These are phyloP conservation scores for Sarocladiaceae sp. DNA, from an alignment of 2,329 filamentous ascomycete species.

Conservation along the genomic window DNA sequence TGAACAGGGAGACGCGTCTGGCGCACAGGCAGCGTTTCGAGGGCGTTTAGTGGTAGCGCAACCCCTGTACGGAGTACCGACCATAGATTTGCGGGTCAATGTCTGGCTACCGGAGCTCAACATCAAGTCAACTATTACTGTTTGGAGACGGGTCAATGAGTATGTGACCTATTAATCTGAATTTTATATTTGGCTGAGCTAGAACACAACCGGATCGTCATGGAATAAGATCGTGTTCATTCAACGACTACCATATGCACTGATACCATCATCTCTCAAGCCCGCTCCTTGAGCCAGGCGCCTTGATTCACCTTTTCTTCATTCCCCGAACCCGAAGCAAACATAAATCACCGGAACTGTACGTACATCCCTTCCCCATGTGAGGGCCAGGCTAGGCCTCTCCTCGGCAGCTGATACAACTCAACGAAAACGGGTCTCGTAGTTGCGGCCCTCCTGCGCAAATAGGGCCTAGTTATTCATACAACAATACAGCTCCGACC, in stretches of 20 bases:
- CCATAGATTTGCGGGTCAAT: not conserved
- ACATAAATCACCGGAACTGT: not conserved
- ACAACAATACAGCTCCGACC: not conserved
- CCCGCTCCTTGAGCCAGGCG: not conserved
- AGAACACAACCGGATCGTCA: not conserved
- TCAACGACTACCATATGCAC: not conserved
- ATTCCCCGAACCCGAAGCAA: not conserved
- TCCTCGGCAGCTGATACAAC: too few species aligned
- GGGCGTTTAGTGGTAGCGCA: not conserved
- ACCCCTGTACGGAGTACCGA: not conserved
- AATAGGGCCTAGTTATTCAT: not conserved
- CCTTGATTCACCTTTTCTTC: slow-evolving; percentile 4
- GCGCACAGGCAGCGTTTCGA: not conserved
- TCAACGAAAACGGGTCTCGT: not conserved
- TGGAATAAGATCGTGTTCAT: not conserved
- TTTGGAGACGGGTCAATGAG: too few species aligned
- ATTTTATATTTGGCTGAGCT: not conserved
- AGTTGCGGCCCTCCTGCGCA: slow-evolving; percentile 1
- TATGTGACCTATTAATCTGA: too few species aligned
- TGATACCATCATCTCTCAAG: not conserved
- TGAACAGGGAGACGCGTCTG: slow-evolving; percentile 7
- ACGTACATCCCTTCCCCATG: too few species aligned
- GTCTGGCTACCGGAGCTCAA: not conserved
- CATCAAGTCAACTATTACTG: too few species aligned
- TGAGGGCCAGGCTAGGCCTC: not conserved